Evolutionary conservation across 345 rosid species (phyloP).

Genomic region (Rhodomyrtus tomentosa): DNA sequence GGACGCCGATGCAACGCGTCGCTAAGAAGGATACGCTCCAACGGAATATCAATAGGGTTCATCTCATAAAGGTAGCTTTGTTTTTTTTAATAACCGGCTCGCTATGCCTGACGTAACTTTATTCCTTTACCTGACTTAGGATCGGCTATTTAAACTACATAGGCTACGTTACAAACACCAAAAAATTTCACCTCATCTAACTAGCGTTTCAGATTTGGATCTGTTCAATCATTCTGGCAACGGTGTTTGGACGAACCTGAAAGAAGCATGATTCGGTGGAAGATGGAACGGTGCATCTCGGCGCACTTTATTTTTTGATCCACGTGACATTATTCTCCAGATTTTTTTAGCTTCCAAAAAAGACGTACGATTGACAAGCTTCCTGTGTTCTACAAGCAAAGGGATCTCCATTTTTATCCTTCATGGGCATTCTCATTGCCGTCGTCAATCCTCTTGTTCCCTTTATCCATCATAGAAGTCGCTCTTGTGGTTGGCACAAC

Average conservation of each 20-base stretch:
- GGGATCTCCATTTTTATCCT: constrained; percentile 6
- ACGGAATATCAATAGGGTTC: too few species aligned
- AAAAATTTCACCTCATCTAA: not conserved
- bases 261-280: not conserved
- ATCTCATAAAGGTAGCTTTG: too few species aligned
- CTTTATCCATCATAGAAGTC: constrained; percentile 5
- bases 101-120: too few species aligned
- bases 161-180: not conserved
- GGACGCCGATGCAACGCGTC: too few species aligned
- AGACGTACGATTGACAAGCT: constrained; percentile 4
- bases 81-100: too few species aligned
- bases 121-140: too few species aligned
- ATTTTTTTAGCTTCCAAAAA: not conserved
- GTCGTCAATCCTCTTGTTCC: constrained; percentile 3
- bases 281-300: not conserved
- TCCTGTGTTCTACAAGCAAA: constrained; percentile 10
- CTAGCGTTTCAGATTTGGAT: not conserved
- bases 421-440: constrained; percentile 7
- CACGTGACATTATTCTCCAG: not conserved
- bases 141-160: too few species aligned
- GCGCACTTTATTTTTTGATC: constrained; percentile 1
- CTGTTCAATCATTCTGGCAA: not conserved
- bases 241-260: not conserved
- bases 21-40: too few species aligned
- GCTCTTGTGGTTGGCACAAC: not conserved